phyloP scores from a whole-genome alignment of 495 filamentous ascomycete species.

The Trichocladium uniseriatum region DNA sequence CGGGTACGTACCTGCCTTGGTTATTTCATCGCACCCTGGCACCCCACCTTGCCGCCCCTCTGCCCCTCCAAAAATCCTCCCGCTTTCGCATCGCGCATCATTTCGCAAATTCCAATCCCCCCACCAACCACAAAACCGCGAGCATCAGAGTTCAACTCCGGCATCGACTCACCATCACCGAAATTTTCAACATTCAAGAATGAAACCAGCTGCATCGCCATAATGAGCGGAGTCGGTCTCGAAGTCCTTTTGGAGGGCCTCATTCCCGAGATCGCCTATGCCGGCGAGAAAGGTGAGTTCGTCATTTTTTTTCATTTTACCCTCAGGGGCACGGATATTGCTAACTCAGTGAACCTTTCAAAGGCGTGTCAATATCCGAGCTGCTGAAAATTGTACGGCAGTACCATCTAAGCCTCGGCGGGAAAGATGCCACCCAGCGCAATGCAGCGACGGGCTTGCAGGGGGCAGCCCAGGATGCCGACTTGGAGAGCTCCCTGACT shows the following conservation, averaged over 20 bases:
- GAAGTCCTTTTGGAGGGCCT: constrained; percentile 65
- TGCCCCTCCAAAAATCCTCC: constrained; percentile 20
- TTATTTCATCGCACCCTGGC: background rate
- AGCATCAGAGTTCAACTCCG: constrained; percentile 21
- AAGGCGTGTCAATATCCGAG: constrained; percentile 20
- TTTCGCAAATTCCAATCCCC: constrained; percentile 4
- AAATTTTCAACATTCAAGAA: constrained; percentile 19
- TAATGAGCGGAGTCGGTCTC: constrained; percentile 54
- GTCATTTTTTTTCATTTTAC: constrained; percentile 9
- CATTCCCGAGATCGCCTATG: constrained; percentile 59
- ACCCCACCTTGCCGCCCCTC: constrained; percentile 5
- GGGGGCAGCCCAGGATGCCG: constrained; percentile 3
- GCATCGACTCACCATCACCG: constrained; percentile 6
- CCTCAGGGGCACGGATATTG: background rate
- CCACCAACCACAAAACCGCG: constrained; percentile 6
- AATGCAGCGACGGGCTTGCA: background rate
- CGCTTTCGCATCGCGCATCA: background rate
- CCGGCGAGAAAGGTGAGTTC: constrained; percentile 61
- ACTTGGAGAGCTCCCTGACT: constrained; percentile 14
- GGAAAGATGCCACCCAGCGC: constrained; percentile 5
- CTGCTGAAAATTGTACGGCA: constrained; percentile 24
- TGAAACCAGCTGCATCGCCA: constrained; percentile 15
- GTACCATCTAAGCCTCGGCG: constrained; percentile 17
- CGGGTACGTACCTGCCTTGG: background rate
- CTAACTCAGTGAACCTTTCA: constrained; percentile 7